These are phyloP conservation scores for Erysimum cheiranthoides DNA, from an alignment of 345 rosid species.

Conservation along the genomic window DNA sequence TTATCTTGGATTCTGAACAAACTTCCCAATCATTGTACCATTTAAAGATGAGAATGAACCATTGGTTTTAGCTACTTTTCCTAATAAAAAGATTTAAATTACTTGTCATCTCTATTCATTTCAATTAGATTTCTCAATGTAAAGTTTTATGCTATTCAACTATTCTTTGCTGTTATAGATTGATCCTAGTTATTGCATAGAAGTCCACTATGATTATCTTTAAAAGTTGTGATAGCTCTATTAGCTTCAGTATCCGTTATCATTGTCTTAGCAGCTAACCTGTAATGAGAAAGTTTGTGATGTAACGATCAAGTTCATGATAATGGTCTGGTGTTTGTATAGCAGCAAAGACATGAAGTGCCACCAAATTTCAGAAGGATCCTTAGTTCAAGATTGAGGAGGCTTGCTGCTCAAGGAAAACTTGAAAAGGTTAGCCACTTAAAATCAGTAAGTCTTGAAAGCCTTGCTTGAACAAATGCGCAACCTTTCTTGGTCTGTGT, in stretches of 20 bases:
- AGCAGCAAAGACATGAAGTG: slow-evolving; percentile 68
- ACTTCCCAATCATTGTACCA: slow-evolving; percentile 14
- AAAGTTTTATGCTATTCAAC: neutral
- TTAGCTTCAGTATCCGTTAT: slow-evolving; percentile 13
- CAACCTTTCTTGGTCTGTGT: slow-evolving; percentile 25
- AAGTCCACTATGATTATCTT: slow-evolving; percentile 14
- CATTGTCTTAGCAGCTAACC: slow-evolving; percentile 11
- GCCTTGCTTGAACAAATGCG: slow-evolving; percentile 38
- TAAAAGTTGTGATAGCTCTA: neutral
- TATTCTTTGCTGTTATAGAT: slow-evolving; percentile 1
- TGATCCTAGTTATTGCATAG: slow-evolving; percentile 13
- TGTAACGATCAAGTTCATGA: slow-evolving; percentile 24
- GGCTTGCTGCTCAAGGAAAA: slow-evolving; percentile 75
- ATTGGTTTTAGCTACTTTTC: slow-evolving; percentile 11
- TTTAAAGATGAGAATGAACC: slow-evolving; percentile 16
- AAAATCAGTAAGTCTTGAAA: slow-evolving; percentile 43
- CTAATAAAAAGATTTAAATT: neutral
- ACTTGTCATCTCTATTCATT: slow-evolving; percentile 9
- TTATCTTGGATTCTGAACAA: slow-evolving; percentile 11
- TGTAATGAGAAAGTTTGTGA: neutral
- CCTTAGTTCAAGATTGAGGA: slow-evolving; percentile 70
- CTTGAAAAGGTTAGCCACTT: slow-evolving; percentile 66
- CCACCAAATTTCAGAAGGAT: slow-evolving; percentile 68
- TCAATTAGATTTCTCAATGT: slow-evolving; percentile 8
- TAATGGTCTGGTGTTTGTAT: slow-evolving; percentile 26